A percentile compares a stretch with the other conserved stretches of the same genome.
phyloP scores from a whole-genome alignment of 306 rosid species.

The Lathyrus sativus region DNA sequence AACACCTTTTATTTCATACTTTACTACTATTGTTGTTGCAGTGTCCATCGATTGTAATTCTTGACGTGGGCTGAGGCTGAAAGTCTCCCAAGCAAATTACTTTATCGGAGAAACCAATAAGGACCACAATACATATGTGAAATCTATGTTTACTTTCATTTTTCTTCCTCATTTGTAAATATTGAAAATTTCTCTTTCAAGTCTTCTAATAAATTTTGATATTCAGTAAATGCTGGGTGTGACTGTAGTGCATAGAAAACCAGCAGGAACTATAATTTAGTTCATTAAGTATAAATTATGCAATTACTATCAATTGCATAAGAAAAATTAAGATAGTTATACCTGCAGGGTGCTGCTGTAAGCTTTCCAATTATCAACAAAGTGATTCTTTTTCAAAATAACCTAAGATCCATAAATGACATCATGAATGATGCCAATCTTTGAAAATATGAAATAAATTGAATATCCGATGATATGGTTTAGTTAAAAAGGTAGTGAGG shows the following conservation, averaged over 20 bases:
- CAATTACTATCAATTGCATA: constrained; percentile 11
- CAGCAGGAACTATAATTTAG: constrained; percentile 10
- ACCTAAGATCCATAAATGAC: neutral
- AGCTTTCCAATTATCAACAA: constrained; percentile 43
- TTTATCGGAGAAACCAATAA: constrained; percentile 39
- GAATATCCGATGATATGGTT: no score
- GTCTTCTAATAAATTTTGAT: constrained; percentile 76
- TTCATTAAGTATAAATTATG: constrained; percentile 12
- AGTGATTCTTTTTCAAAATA: constrained; percentile 26
- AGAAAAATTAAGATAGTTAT: constrained; percentile 35
- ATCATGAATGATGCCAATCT: no score
- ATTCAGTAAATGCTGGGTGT: constrained; percentile 63
- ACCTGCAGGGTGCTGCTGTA: constrained; percentile 84
- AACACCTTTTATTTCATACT: no score
- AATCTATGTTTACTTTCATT: constrained; percentile 34
- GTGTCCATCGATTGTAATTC: no score
- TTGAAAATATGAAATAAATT: no score
- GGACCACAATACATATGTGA: constrained; percentile 35
- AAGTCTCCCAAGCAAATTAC: constrained; percentile 26
- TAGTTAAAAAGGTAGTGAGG: no score
- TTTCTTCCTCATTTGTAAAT: constrained; percentile 47
- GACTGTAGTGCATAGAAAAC: constrained; percentile 50
- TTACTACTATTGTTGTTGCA: no score
- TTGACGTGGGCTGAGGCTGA: constrained; percentile 17
- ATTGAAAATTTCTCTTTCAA: constrained; percentile 72